Evolutionary conservation across 2,329 filamentous ascomycete species (phyloP), one percentile per base, ranked within the genome.

Genomic region (Boeremia exigua): DNA sequence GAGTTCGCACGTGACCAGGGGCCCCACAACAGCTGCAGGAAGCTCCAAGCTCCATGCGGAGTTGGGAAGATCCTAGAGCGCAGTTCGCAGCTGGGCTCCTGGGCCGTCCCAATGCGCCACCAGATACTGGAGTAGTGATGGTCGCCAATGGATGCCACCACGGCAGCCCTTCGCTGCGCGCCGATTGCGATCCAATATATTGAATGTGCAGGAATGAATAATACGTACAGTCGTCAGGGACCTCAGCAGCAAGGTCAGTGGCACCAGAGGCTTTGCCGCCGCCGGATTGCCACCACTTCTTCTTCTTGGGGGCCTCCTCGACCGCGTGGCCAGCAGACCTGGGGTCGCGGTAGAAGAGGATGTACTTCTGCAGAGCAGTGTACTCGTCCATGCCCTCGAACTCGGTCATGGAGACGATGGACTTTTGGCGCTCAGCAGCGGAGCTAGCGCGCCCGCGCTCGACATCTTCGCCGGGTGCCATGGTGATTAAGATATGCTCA

Each of bases 301-400:
- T 80, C 67, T 79, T 80, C 62, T 68, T 68, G 77, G 84, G 85
- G 69, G 76, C 76, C 42, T 78, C 74, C 52, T 77, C 68, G 27
- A 67, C 77, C 45, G 73, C 75, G 56, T 77, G 78, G 33, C 75
- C 80, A 40, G 71, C 74, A 48, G 80, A 79, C 70, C 84, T 83
- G 55, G 84, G 81, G 75, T 87, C 85, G 67, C 82, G 82, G 76
- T 88, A 88, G 70, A 84, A 86, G 62, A 85, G 86, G 74, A 88
- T 88, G 78, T 86, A 88, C 69, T 86, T 83, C 72, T 88, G 85
- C 49, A 88, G 79, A 48, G 85, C 84, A 63, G 83, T 82, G 77
- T 88, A 88, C 75, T 88, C 86, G 73, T 87, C 86, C 76, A 78
- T 72, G 64, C 79, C 79, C 65, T 81, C 78, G 58, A 76, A 74